phyloP scores from a whole-genome alignment of 208 protist genomes.

The Hexamita inflata region DNA sequence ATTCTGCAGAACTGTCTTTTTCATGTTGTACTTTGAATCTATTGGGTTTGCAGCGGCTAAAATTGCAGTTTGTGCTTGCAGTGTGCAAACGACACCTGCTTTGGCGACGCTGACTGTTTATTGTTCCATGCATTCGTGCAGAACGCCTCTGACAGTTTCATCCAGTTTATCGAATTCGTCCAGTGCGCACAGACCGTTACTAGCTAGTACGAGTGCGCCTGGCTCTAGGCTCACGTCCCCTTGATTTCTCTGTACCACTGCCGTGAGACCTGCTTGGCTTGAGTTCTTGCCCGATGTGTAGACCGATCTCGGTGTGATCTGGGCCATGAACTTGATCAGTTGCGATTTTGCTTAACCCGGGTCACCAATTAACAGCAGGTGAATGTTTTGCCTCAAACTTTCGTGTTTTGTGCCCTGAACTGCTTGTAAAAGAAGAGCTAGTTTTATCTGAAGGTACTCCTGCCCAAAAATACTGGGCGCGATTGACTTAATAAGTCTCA shows the following conservation, averaged over 20 bases:
- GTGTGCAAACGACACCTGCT: constrained; percentile 85
- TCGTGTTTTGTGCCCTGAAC: not conserved
- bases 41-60: constrained; percentile 96
- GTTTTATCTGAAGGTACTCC: constrained; percentile 1
- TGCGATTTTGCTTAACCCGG: constrained; percentile 91
- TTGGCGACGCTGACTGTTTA: constrained; percentile 98
- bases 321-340: constrained; percentile 91
- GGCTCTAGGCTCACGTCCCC: constrained; percentile 84
- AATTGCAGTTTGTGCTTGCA: constrained; percentile 75
- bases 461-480: constrained; percentile 16
- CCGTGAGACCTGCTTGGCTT: constrained; percentile 92
- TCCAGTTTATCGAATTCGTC: constrained; percentile 99
- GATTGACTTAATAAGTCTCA: not conserved
- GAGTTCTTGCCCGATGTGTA: constrained; percentile 94
- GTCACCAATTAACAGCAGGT: constrained; percentile 18
- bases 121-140: constrained; percentile 70
- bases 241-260: constrained; percentile 84
- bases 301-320: constrained; percentile 85
- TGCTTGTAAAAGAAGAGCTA: constrained; percentile 7
- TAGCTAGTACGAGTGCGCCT: constrained; percentile 36
- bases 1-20: constrained; percentile 15
- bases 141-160: constrained; percentile 61
- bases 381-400: not conserved
- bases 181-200: constrained; percentile 61
- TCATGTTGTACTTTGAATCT: constrained; percentile 46